Evolutionary conservation across 345 rosid genomes (phyloP).

Genomic region (Linum trigynum): DNA sequence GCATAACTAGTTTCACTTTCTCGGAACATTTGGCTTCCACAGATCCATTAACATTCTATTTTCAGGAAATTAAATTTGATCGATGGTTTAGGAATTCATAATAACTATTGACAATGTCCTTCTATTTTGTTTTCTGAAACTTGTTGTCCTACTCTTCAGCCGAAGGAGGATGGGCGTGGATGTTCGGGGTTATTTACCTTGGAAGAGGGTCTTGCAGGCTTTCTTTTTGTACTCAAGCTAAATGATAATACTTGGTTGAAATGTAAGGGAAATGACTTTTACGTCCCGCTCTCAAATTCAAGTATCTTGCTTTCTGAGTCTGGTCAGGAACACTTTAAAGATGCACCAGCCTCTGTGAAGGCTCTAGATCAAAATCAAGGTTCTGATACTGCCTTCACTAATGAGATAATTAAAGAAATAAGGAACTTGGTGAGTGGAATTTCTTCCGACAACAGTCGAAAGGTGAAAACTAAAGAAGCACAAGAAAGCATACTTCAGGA

Average conservation of each 20-base stretch:
- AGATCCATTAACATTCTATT: neutral
- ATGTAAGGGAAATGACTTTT: slow-evolving; percentile 63
- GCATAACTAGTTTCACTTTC: too few relatives aligned
- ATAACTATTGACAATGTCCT: neutral
- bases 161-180: slow-evolving; percentile 45
- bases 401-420: slow-evolving; percentile 67
- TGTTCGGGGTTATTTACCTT: slow-evolving; percentile 51
- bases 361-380: slow-evolving; percentile 30
- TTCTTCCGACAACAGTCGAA: slow-evolving; percentile 46
- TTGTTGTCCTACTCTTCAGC: slow-evolving; percentile 39
- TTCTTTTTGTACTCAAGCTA: slow-evolving; percentile 79
- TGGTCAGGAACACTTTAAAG: slow-evolving; percentile 22
- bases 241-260: slow-evolving; percentile 63
- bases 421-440: slow-evolving; percentile 63
- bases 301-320: slow-evolving; percentile 30
- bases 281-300: slow-evolving; percentile 48
- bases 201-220: slow-evolving; percentile 50
- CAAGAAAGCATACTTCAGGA: slow-evolving; percentile 84
- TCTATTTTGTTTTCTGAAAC: neutral
- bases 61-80: neutral
- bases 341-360: slow-evolving; percentile 21
- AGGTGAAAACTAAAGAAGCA: slow-evolving; percentile 53
- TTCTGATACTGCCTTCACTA: slow-evolving; percentile 37
- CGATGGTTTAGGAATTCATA: neutral
- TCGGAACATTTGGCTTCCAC: neutral